These are phyloP conservation scores for Neurospora intermedia DNA, from an alignment of 495 filamentous ascomycete genomes.

Conservation along the genomic window DNA sequence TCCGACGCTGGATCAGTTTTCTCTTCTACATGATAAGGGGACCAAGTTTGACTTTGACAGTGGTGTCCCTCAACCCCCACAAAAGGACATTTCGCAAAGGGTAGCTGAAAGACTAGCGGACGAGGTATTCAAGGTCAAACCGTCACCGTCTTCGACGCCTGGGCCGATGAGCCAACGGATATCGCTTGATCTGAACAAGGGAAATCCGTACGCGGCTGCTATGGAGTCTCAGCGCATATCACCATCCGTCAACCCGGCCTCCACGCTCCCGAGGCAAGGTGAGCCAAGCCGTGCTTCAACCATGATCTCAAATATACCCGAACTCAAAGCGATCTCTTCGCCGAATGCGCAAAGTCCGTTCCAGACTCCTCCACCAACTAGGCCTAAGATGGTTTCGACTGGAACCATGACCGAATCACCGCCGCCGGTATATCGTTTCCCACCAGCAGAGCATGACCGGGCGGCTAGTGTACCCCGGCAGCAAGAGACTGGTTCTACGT, in stretches of 20 bases:
- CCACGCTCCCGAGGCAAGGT: slow-evolving; percentile 27
- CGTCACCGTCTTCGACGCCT: slow-evolving; percentile 13
- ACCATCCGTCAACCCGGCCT: slow-evolving; percentile 24
- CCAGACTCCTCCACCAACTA: slow-evolving; percentile 44
- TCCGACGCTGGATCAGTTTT: slow-evolving; percentile 87
- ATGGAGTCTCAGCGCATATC: slow-evolving; percentile 10
- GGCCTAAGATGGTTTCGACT: slow-evolving; percentile 73
- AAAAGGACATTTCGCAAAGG: slow-evolving; percentile 56
- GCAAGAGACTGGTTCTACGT: slow-evolving; percentile 23
- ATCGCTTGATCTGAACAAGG: slow-evolving; percentile 22
- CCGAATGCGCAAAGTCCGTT: slow-evolving; percentile 37
- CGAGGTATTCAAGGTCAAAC: slow-evolving; percentile 46
- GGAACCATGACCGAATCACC: slow-evolving; percentile 84
- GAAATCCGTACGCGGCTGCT: slow-evolving; percentile 11
- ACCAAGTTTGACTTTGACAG: slow-evolving; percentile 80
- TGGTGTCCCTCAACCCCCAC: slow-evolving; percentile 31
- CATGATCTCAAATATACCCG: slow-evolving; percentile 43
- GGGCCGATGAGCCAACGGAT: slow-evolving; percentile 20
- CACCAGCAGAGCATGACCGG: slow-evolving; percentile 43
- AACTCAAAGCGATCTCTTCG: slow-evolving; percentile 40
- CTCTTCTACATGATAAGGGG: slow-evolving; percentile 76
- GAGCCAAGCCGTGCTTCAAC: slow-evolving; percentile 40
- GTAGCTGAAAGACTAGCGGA: slow-evolving; percentile 81
- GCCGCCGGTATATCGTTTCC: slow-evolving; percentile 56
- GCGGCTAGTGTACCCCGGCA: slow-evolving; percentile 43